phyloP scores from a whole-genome alignment of 768 basidiomycete genomes.

The Boletus bicolor region DNA sequence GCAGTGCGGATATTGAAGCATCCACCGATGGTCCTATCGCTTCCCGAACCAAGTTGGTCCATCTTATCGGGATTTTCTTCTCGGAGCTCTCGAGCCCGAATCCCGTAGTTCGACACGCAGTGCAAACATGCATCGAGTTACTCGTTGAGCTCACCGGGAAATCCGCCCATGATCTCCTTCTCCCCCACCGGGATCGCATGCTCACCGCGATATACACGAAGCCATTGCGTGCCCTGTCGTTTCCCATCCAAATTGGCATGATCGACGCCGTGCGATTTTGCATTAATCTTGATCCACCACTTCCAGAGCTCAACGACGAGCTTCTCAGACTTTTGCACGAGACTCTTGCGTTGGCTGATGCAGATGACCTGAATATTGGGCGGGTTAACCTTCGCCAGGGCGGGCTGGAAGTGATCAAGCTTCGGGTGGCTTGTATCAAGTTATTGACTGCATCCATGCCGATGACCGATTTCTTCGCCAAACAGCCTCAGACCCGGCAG shows the following conservation, averaged over 20 bases:
- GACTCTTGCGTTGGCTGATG: constrained; percentile 91
- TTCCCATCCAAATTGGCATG: constrained; percentile 95
- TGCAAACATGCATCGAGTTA: constrained; percentile 75
- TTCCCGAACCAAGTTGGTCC: constrained; percentile 55
- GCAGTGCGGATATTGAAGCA: constrained; percentile 49
- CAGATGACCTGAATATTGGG: constrained; percentile 82
- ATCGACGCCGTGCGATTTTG: constrained; percentile 96
- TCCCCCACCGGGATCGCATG: constrained; percentile 84
- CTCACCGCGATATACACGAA: constrained; percentile 92
- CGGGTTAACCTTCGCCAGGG: constrained; percentile 76
- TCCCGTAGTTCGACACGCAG: constrained; percentile 77
- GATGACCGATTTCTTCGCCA: constrained; percentile 87
- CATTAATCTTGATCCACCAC: constrained; percentile 81
- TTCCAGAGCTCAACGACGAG: constrained; percentile 91
- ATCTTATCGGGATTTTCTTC: constrained; percentile 79
- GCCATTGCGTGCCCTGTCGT: constrained; percentile 90
- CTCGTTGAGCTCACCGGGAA: constrained; percentile 72
- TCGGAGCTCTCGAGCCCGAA: constrained; percentile 88
- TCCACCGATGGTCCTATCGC: constrained; percentile 40
- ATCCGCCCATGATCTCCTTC: constrained; percentile 73
- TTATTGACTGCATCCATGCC: constrained; percentile 93
- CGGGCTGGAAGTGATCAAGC: constrained; percentile 75
- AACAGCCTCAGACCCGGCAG: constrained; percentile 80
- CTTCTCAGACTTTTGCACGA: constrained; percentile 89
- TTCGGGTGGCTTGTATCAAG: constrained; percentile 92